Evolutionary conservation across 1,284 basidiomycete species (phyloP), one percentile per base, ranked within the genome.

Genomic region (Trichosporon sp.): DNA sequence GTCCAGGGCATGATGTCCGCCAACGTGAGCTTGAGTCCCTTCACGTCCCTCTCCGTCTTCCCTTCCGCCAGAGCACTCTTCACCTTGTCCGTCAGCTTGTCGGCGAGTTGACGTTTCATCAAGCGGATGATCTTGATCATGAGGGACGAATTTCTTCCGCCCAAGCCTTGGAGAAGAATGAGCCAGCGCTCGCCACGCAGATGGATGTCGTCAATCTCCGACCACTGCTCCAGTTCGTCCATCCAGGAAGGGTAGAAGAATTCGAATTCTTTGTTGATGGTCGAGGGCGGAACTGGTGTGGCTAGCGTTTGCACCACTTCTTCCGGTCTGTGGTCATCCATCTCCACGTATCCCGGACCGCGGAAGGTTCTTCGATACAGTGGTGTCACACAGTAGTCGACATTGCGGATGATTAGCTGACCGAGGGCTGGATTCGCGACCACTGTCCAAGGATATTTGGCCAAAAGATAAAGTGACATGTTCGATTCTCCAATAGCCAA

Each of bases 191-290:
- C 84, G 62, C 85, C 82, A 52, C 74, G 73, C 11, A 58, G 58
- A 14, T 81, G 68, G 27, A 94, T 77, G 71, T 95, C 91, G 54
- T 88, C 86, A 59, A 86, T 73, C 0, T 83, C 82, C 1, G 82
- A 81, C 73, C 89, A 89, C 27, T 86, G 71, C 13, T 91, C 91
- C 34, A 93, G 80, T 44, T 85, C 83, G 57, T 89, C 86, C 14
- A 79, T 77, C 94, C 94, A 96, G 58, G 86, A 82, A 2, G 91
- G 87, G 78, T 89, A 95, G 84, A 96, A 97, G 83, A 92, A 97
- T 9, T 90, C 86, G 72, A 90, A 94, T 54, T 88, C 87, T 23
- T 84, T 84, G 6, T 81, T 84, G 63, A 81, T 84, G 13, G 91
- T 91, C 66, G 86, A 84, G 0, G 90, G 89, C 19, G 92, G 91